Evolutionary conservation across 495 filamentous ascomycete genomes (phyloP), one percentile per base, ranked within the genome.

Genomic region (Annulohypoxylon moriforme): DNA sequence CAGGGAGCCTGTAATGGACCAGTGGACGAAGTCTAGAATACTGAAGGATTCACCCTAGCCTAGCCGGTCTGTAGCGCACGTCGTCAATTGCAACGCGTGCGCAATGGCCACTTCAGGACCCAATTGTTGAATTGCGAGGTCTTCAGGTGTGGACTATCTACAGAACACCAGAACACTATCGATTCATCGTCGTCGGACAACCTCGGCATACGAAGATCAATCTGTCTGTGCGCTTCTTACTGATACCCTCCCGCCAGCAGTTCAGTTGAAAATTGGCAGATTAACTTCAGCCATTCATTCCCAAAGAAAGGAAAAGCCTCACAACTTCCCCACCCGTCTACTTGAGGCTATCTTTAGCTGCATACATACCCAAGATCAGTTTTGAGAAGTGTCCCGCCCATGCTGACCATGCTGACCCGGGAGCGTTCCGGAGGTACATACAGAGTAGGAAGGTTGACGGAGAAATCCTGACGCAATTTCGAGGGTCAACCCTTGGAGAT

Each of bases 101-200:
- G 24, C 9, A 29, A 53, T 53, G 24, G 25, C 14, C 50, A 20
- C 29, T 34, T 55, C 50, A 55, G 4, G n/a, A 36, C 40, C 49
- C 25, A 38, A 33, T 44, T 14, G 18, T 50, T 16, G 40, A 27
- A 34, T 38, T 49, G 1, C 9, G 59, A 57, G n/a, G 25, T 20
- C 40, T 29, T 55, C 20, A 38, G 38, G 27, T 27, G 31, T 40
- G 3, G 58, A 50, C 29, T n/a, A 64, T 46, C n/a, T 44, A 57
- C 52, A 29, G 64, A 58, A 46, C 64, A 34, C 69, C 52, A 29
- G 64, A 58, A 46, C 64, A 34, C 69, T 63, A 57, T 49, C 46
- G 55, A 68, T 61, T 68, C 65, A 65, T 73, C 60, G 50, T 56
- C 55, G 50, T 60, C 36, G n/a, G 64, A 29, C 29, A 46, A 56